Percentiles rank a stretch among this genome's conserved stretches.
Conservation (phyloP, 768 basidiomycete genomes). For the Mycena maculata region DNA sequence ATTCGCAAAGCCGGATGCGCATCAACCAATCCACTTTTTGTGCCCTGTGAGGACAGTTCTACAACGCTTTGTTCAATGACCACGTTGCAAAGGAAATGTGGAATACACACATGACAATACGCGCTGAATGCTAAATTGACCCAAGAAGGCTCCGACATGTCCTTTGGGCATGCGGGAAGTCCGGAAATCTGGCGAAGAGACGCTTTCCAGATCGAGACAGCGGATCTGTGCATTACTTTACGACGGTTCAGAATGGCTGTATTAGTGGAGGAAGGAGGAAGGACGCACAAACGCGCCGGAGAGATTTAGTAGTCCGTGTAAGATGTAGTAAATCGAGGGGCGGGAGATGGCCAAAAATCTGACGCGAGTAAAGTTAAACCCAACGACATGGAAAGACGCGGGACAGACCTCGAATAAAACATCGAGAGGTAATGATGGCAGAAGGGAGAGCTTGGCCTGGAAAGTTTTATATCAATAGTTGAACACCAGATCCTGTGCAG, state of each 20-base stretch:
- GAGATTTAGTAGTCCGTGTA: constrained; percentile 44
- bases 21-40: constrained; percentile 42
- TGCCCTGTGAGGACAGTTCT: constrained; percentile 39
- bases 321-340: constrained; percentile 49
- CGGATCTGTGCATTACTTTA: constrained; percentile 25
- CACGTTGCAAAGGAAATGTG: not conserved
- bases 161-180: constrained; percentile 41
- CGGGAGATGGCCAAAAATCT: constrained; percentile 48
- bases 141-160: constrained; percentile 45
- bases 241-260: not conserved
- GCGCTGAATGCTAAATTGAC: constrained; percentile 43
- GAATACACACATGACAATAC: constrained; percentile 44
- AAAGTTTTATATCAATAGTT: not conserved
- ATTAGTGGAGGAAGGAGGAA: not conserved
- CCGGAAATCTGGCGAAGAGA: constrained; percentile 37
- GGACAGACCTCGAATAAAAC: constrained; percentile 30
- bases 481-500: not conserved
- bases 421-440: constrained; percentile 30
- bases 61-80: not conserved
- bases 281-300: constrained; percentile 39
- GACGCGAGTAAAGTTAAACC: not conserved
- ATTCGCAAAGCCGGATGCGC: constrained; percentile 40
- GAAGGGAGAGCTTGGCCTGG: constrained; percentile 21
- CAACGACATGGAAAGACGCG: not conserved
- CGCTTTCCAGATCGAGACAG: constrained; percentile 40